phyloP scores from a whole-genome alignment of 2,329 filamentous ascomycete species.

The Myriangium duriaei region DNA sequence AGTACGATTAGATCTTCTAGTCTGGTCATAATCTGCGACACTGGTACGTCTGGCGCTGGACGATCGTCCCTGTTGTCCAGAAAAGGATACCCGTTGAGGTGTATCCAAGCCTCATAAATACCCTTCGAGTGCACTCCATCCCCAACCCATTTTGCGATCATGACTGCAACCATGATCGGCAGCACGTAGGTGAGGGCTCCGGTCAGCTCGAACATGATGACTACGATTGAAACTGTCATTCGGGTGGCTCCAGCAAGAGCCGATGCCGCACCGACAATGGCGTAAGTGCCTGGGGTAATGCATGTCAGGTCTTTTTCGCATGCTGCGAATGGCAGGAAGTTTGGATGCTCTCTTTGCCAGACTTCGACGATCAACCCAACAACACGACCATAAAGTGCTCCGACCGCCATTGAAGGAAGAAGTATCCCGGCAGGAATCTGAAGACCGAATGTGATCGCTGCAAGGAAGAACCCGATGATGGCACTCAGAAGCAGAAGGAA shows the following conservation, averaged over 20 bases:
- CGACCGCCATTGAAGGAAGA: conserved; percentile 89
- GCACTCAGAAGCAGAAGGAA: conserved; percentile 72
- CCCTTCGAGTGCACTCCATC: conserved; percentile 85
- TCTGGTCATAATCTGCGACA: conserved; percentile 82
- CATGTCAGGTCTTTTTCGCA: conserved; percentile 81
- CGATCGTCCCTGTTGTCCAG: conserved; percentile 79
- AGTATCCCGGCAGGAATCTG: conserved; percentile 94
- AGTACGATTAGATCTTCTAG: conserved; percentile 84
- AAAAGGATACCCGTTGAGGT: conserved; percentile 89
- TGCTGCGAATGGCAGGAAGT: conserved; percentile 62
- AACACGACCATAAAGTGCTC: conserved; percentile 77
- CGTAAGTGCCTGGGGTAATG: conserved; percentile 89
- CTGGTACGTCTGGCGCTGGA: conserved; percentile 68
- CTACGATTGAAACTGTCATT: conserved; percentile 96
- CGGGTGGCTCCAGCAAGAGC: conserved; percentile 88
- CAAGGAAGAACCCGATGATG: conserved; percentile 70
- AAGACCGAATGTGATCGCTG: conserved; percentile 81
- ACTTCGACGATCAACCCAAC: conserved; percentile 83
- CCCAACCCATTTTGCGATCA: conserved; percentile 96
- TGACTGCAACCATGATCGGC: conserved; percentile 97
- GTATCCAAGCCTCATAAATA: conserved; percentile 98
- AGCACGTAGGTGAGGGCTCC: conserved; percentile 92
- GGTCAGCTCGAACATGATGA: conserved; percentile 98
- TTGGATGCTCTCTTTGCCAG: conserved; percentile 66
- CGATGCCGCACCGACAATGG: conserved; percentile 88